Evolutionary conservation across 345 rosid species (phyloP), one percentile per base, ranked within the genome.

Genomic region (Noccaea caerulescens): DNA sequence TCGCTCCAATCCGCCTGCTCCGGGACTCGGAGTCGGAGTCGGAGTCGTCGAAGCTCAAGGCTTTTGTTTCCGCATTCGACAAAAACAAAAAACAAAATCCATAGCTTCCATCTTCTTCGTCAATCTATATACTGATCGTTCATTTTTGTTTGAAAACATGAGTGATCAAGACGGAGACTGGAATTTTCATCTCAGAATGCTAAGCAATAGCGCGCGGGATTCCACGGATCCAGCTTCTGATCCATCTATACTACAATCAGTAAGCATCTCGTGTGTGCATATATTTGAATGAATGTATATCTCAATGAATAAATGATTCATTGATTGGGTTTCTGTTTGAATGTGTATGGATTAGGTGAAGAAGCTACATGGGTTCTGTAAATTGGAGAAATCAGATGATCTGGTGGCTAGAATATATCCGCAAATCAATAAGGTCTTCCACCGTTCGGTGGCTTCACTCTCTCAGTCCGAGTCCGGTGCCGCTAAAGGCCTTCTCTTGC

Each of bases 361-460:
- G 79, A 91, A 75, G 70, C 82, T 94, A 11, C 79, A 82, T 60
- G 91, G 87, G 37, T 77, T 94, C 39, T 91, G 99, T 63, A 84
- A 83, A 73, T 73, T 76, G 49, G 90, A 84, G 71, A 84, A 83
- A 9, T 86, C 92, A 4, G 95, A 91, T 80, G 96, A 94, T 74
- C 77, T 91, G 61, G 86, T 91, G 37, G 96, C 96, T 25, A 86
- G 99, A 80, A 82, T 89, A 72, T 91, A 85, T 79, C 95, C 96
- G 0, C 95, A 82, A 43, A 58, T 91, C 46, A 91, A 79, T 81
- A 91, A 85, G 80, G 85, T 89, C 68, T 94, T 94, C 66, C 99
- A 94, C n/a, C 94, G 99, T 72, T 86, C 91, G 2, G 74, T 89
- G 8, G 76, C 91, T 74, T 89, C 97, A 7, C 73, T 91, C 43